These are phyloP conservation scores for Effrenium voratum DNA, from an alignment of 73 alveolate genomes.

Conservation along the genomic window DNA sequence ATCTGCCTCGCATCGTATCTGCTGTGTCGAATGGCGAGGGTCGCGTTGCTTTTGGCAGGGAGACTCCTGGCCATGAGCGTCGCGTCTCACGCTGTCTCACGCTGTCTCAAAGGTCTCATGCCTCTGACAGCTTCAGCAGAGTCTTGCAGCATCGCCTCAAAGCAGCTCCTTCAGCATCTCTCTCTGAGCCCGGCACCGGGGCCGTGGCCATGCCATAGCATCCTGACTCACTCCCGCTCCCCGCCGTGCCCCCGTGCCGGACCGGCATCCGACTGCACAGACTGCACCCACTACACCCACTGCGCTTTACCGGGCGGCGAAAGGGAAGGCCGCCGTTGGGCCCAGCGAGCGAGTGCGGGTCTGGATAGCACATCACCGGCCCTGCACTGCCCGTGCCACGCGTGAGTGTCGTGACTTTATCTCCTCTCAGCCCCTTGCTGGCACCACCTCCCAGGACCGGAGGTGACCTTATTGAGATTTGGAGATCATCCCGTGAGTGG, in stretches of 20 bases:
- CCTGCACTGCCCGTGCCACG: no score
- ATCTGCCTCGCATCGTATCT: slow-evolving; percentile 67
- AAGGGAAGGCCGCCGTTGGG: slow-evolving; percentile 93
- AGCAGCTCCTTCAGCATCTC: neutral
- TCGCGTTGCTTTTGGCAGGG: slow-evolving; percentile 23
- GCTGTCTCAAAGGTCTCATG: neutral
- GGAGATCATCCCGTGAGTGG: no score
- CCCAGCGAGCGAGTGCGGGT: slow-evolving; percentile 74
- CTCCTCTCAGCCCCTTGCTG: neutral
- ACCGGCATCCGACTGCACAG: no score
- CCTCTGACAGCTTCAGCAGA: slow-evolving; percentile 91
- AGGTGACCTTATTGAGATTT: no score
- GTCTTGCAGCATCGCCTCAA: slow-evolving; percentile 82
- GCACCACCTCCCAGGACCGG: slow-evolving; percentile 61
- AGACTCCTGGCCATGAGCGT: neutral
- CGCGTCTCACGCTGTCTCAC: neutral
- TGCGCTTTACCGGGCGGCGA: neutral
- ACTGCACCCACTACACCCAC: neutral
- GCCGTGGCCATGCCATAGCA: slow-evolving; percentile 62
- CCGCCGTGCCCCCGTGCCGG: no score
- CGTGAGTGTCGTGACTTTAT: neutral
- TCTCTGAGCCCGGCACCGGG: neutral
- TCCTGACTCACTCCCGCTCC: neutral
- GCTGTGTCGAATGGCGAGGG: slow-evolving; percentile 63
- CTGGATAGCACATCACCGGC: slow-evolving; percentile 90